Evolutionary conservation across 495 filamentous ascomycete species (phyloP).

Genomic region (Hyaloscypha bicolor): DNA sequence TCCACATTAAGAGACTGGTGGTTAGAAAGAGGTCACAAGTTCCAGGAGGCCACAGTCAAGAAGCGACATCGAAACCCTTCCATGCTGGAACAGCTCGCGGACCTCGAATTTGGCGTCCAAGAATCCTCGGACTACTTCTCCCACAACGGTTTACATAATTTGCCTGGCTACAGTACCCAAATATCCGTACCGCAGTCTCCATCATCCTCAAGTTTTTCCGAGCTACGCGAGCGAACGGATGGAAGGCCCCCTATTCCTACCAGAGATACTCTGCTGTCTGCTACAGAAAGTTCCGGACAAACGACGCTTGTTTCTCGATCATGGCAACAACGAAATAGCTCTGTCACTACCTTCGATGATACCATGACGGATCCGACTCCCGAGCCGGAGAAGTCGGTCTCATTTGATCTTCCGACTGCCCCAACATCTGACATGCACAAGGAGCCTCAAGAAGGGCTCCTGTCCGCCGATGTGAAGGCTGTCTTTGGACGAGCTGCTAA

Average conservation of each 20-base stretch:
- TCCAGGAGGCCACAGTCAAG: slow-evolving; percentile 10
- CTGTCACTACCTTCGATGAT: slow-evolving; percentile 27
- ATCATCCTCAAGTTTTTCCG: slow-evolving; percentile 9
- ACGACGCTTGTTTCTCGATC: slow-evolving; percentile 20
- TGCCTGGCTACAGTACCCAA: slow-evolving; percentile 12
- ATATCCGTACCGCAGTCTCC: slow-evolving; percentile 15
- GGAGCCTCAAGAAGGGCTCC: slow-evolving; percentile 31
- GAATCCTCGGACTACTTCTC: slow-evolving; percentile 27
- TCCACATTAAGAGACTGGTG: slow-evolving; percentile 33
- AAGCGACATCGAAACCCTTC: slow-evolving; percentile 14
- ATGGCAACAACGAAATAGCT: slow-evolving; percentile 23
- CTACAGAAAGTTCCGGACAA: slow-evolving; percentile 10
- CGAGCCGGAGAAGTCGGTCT: slow-evolving; percentile 25
- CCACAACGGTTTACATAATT: slow-evolving; percentile 17
- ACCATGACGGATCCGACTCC: slow-evolving; percentile 12
- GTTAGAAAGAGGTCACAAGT: slow-evolving; percentile 30
- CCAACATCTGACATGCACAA: slow-evolving; percentile 25
- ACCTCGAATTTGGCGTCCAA: slow-evolving; percentile 33
- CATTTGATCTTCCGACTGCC: slow-evolving; percentile 28
- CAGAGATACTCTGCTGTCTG: slow-evolving; percentile 20
- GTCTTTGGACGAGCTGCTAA: slow-evolving; percentile 48
- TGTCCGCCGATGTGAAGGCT: slow-evolving; percentile 38
- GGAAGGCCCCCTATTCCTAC: slow-evolving; percentile 23
- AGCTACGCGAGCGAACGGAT: slow-evolving; percentile 6
- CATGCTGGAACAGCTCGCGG: slow-evolving; percentile 24